Evolutionary conservation across 768 basidiomycete genomes (phyloP).

Genomic region (Lentinula boryana): DNA sequence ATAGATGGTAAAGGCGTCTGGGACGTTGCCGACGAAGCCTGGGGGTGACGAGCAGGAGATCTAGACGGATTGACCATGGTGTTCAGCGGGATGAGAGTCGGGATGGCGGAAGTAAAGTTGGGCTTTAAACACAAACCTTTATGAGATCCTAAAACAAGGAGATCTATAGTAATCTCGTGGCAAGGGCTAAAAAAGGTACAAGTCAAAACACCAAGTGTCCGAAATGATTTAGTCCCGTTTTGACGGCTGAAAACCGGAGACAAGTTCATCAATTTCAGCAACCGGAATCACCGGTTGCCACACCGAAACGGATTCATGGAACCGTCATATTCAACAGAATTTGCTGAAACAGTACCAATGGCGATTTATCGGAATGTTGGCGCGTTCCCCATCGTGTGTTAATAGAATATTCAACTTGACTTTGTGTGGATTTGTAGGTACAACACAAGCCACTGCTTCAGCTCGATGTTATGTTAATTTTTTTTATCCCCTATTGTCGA

Average conservation of each 20-base stretch:
- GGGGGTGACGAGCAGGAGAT: neutral
- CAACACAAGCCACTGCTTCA: neutral
- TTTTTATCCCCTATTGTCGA: neutral
- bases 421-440: neutral
- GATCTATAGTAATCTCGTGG: neutral
- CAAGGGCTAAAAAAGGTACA: conserved; percentile 3
- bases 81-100: neutral
- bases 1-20: conserved; percentile 47
- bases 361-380: neutral
- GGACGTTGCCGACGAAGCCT: neutral
- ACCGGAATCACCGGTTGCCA: conserved; percentile 4
- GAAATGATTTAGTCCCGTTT: conserved; percentile 2
- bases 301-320: neutral
- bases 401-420: no score
- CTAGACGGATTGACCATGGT: neutral
- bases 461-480: neutral
- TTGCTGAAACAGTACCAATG: neutral
- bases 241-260: neutral
- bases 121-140: conserved; percentile 1
- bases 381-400: neutral
- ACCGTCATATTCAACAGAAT: neutral
- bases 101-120: conserved; percentile 1
- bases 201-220: neutral
- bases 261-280: neutral
- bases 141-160: neutral